phyloP scores from a whole-genome alignment of 495 filamentous ascomycete species.

The Penicillium desertorum region DNA sequence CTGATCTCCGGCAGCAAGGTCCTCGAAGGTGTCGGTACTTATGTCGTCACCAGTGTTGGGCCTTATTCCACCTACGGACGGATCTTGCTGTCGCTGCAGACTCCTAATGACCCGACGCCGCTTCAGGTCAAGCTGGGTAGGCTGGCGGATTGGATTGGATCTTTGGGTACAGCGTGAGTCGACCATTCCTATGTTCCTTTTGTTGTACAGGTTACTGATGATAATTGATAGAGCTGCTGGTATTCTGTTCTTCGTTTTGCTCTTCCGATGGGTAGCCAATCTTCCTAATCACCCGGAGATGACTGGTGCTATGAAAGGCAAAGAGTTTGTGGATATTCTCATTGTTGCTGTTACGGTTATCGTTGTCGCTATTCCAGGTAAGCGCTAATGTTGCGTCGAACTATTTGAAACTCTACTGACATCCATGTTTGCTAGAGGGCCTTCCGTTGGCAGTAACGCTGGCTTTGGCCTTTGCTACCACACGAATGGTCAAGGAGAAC shows the following conservation, averaged over 20 bases:
- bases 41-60: slow-evolving; percentile 63
- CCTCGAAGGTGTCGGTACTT: slow-evolving; percentile 63
- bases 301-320: slow-evolving; percentile 55
- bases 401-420: slow-evolving; percentile 17
- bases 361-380: slow-evolving; percentile 66
- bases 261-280: slow-evolving; percentile 59
- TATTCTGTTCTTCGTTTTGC: slow-evolving; percentile 60
- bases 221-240: slow-evolving; percentile 53
- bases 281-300: slow-evolving; percentile 48
- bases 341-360: slow-evolving; percentile 71
- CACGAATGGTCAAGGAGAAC: slow-evolving; percentile 67
- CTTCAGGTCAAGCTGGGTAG: slow-evolving; percentile 62
- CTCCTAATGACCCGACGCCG: slow-evolving; percentile 61
- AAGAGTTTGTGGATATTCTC: slow-evolving; percentile 64
- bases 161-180: slow-evolving; percentile 46
- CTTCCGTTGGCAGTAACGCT: slow-evolving; percentile 66
- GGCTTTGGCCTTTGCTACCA: slow-evolving; percentile 69
- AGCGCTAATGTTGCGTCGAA: slow-evolving; percentile 8
- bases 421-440: slow-evolving; percentile 45
- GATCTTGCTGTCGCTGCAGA: slow-evolving; percentile 61
- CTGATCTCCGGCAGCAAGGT: slow-evolving; percentile 65
- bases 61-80: slow-evolving; percentile 64
- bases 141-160: slow-evolving; percentile 65
- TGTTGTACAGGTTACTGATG: slow-evolving; percentile 19
- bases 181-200: background rate